Conservation (phyloP, 2,329 filamentous ascomycete genomes). For the Cladosporium sp. region DNA sequence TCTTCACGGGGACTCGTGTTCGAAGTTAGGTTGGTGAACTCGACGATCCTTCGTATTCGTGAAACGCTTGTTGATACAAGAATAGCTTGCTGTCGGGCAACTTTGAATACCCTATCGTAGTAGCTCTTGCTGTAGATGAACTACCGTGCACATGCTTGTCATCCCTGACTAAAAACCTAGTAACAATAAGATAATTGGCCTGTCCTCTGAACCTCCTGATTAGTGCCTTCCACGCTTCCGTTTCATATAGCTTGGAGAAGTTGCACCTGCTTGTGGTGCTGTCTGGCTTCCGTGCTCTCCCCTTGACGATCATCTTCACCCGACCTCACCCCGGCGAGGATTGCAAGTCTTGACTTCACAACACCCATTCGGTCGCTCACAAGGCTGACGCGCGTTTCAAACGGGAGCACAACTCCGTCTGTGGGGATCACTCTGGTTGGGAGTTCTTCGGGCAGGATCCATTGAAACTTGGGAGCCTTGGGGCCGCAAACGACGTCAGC, state of each 20-base stretch:
- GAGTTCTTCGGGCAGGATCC: slow-evolving; percentile 15
- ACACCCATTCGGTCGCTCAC: neutral
- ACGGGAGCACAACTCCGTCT: slow-evolving; percentile 11
- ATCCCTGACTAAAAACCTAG: neutral
- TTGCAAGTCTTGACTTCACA: neutral
- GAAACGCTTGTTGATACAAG: slow-evolving; percentile 3
- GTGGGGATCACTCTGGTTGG: slow-evolving; percentile 10
- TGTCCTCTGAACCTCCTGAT: neutral
- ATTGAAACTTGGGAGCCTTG: slow-evolving; percentile 5
- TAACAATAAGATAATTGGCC: neutral
- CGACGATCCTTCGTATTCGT: slow-evolving; percentile 19
- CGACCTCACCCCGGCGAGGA: neutral
- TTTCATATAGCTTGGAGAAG: neutral
- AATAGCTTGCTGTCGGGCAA: slow-evolving; percentile 1
- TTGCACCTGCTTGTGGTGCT: neutral
- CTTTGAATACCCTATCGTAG: neutral
- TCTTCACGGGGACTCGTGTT: neutral
- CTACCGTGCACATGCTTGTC: neutral
- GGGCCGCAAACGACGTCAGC: slow-evolving; percentile 12
- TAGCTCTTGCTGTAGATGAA: neutral
- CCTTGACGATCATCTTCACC: neutral
- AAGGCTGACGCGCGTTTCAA: slow-evolving; percentile 18
- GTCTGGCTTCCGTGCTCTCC: neutral
- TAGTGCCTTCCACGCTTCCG: neutral
- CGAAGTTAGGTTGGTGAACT: neutral